Conservation (phyloP, 2,329 filamentous ascomycete genomes). For the Diaporthe helianthi region DNA sequence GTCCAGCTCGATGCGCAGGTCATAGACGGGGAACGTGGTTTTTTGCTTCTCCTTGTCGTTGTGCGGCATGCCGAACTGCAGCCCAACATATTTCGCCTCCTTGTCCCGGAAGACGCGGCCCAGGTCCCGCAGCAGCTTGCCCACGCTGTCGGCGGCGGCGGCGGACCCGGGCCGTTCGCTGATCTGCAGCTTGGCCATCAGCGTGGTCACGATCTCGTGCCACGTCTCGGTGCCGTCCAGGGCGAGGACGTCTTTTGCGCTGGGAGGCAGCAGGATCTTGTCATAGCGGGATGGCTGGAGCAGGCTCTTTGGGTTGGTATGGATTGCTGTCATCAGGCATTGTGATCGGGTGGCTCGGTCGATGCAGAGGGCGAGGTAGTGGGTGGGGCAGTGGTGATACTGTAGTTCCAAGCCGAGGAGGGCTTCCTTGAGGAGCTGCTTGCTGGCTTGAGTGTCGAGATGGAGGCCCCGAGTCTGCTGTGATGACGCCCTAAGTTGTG, state of each 20-base stretch:
- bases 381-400: conserved; percentile 46
- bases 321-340: conserved; percentile 57
- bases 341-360: conserved; percentile 69
- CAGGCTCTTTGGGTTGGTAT: background rate
- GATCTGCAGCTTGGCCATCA: conserved; percentile 61
- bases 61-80: conserved; percentile 42
- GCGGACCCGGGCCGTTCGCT: conserved; percentile 39
- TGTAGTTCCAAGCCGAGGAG: conserved; percentile 50
- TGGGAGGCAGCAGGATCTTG: conserved; percentile 40
- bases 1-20: conserved; percentile 50
- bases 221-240: conserved; percentile 4
- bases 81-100: conserved; percentile 55
- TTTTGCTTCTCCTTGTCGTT: conserved; percentile 34
- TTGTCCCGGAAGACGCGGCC: conserved; percentile 55
- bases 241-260: conserved; percentile 43
- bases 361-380: conserved; percentile 68
- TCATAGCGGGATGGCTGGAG: conserved; percentile 57
- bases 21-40: background rate
- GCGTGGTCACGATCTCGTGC: background rate
- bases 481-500: background rate
- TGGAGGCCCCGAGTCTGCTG: conserved; percentile 30
- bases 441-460: conserved; percentile 21
- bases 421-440: conserved; percentile 60
- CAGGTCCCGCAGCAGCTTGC: conserved; percentile 59
- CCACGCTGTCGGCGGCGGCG: conserved; percentile 42